Conservation (phyloP, 73 alveolate genomes). For the Tetrahymena thermophila region DNA sequence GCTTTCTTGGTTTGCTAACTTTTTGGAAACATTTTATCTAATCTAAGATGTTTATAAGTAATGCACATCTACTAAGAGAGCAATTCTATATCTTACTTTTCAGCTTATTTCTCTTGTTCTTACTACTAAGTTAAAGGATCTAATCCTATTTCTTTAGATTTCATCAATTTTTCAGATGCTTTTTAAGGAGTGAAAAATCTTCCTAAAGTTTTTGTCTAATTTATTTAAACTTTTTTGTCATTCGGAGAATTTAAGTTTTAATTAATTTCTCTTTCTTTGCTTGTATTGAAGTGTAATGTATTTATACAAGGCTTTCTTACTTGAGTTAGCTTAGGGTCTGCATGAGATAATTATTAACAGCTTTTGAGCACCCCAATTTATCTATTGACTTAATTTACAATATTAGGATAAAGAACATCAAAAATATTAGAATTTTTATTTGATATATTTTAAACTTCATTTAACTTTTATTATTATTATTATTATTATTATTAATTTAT, state of each 20-base stretch:
- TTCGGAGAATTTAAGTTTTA: not conserved
- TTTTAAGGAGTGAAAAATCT: not conserved
- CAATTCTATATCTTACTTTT: not conserved
- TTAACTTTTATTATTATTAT: too few species aligned
- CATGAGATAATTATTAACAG: not conserved
- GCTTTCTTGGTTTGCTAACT: not conserved
- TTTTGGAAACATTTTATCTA: not conserved
- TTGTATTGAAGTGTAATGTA: not conserved
- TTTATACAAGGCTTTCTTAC: not conserved
- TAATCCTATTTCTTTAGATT: not conserved
- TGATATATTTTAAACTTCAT: not conserved
- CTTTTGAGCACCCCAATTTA: not conserved
- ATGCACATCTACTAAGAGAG: not conserved
- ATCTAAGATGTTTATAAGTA: not conserved
- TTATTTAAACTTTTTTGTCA: not conserved
- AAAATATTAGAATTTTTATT: not conserved
- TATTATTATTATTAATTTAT: too few species aligned
- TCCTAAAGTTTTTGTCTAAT: not conserved
- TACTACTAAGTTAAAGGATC: not conserved
- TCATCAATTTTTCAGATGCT: not conserved
- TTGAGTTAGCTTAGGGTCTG: not conserved
- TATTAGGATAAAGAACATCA: not conserved
- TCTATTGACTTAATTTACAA: not conserved
- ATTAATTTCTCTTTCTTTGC: not conserved
- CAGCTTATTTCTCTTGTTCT: not conserved